Evolutionary conservation across 1,284 basidiomycete species (phyloP), one percentile per base, ranked within the genome.

Genomic region (Kwoniella shivajii): DNA sequence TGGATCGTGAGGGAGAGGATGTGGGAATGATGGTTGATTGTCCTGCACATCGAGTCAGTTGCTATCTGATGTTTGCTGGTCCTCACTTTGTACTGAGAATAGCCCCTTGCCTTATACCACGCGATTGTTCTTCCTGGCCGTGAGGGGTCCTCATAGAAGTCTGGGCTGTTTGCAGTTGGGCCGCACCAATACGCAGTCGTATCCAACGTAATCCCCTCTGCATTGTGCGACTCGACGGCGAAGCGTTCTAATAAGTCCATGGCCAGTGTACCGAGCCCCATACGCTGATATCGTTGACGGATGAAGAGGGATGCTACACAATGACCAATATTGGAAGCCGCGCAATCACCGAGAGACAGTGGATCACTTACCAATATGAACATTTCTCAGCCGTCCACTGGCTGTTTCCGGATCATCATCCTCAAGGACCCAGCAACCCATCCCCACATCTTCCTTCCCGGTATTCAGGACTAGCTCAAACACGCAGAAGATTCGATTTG

Each of bases 261-360:
- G 2, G 64, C 61, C 41, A 47, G 33, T 22, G 46, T 43, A 2
- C 69, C 69, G 2, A 64, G 33, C 18, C 62, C 60, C 0, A 10
- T 41, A 1, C 43, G 39, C 36, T 67, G 69, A 39, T 60, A 63
- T 33, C 56, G 29, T 6, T 57, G 38, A 13, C 52, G 44, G 14
- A 72, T 65, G 47, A 67, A 72, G 22, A 72, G 60, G n/a, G 65
- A 64, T 1, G 64, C 69, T 72, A 42, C 11, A 34, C 29, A 20
- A 13, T 22, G 29, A 39, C 9, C 34, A 7, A 18, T 34, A 4
- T 13, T 24, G 22, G 45, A 47, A 18, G 20, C 20, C n/a, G 7
- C 41, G 29, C 30, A 18, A 45, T 11, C 43, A 26, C 26, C 14
- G 4, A 2, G 1, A 24, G n/a, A n/a, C n/a, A 27, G 10, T 45